Percentiles rank a stretch among this genome's conserved stretches.
These are phyloP conservation scores for Durio zibethinus DNA, from an alignment of 345 rosid species.

Conservation along the genomic window DNA sequence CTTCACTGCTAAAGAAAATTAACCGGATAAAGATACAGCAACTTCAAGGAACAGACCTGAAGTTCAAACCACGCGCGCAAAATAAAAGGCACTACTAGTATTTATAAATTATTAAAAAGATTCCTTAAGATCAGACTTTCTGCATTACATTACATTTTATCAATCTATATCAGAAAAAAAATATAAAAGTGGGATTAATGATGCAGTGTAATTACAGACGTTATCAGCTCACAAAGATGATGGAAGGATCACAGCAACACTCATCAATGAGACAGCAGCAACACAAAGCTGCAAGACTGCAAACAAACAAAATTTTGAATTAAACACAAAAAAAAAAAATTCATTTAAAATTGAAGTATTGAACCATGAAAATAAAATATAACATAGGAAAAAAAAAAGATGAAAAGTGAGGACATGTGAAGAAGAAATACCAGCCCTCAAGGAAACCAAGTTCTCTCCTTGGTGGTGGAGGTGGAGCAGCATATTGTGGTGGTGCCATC, in stretches of 20 bases:
- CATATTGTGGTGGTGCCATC: conserved; percentile 58
- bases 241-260: conserved; percentile 73
- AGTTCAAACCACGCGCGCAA: neutral
- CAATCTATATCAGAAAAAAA: neutral
- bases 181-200: neutral
- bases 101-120: neutral
- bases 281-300: conserved; percentile 64
- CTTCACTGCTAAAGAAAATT: neutral
- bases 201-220: neutral
- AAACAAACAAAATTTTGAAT: neutral
- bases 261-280: conserved; percentile 71
- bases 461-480: conserved; percentile 55
- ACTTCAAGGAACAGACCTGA: neutral
- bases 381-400: too few species aligned
- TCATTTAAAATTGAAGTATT: neutral
- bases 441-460: conserved; percentile 43
- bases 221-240: conserved; percentile 31
- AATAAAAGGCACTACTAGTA: too few species aligned
- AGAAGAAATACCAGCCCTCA: conserved; percentile 47
- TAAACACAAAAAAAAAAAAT: neutral
- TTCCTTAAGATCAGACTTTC: neutral
- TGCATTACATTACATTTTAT: neutral
- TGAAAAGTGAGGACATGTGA: neutral
- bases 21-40: neutral
- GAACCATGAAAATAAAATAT: neutral